Evolutionary conservation across 768 basidiomycete species (phyloP), one percentile per base, ranked within the genome.

Genomic region (Steccherinum ochraceum): DNA sequence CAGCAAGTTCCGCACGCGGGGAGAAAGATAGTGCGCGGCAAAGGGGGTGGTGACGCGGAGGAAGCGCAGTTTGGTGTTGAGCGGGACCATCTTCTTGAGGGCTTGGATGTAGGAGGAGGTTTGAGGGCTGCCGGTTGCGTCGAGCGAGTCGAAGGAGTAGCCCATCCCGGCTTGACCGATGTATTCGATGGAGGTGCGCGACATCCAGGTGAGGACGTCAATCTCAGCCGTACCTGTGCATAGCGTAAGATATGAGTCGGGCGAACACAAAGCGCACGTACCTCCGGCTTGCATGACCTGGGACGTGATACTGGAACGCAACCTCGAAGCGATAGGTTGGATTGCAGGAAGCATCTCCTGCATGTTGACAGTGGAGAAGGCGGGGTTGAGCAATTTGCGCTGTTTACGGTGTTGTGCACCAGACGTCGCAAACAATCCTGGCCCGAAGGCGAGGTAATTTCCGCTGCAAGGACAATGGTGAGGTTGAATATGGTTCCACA

Each of bases 1-100:
- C 0, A 74, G 5, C 45, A 60, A 69, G 60, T 30, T 75, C 56
- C 25, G 52, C 49, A 0, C 62, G 61, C 3, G 61, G 56, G 12
- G 59, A 53, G 5, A 60, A n/a, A n/a, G 48, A 49, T 4, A 16
- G 23, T 20, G 53, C n/a, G 19, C 55, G 43, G 5, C 58, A 61
- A 24, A 59, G 19, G 13, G 58, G 24, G 4, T 50, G 52, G 10
- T 10, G 10, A 43, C 19, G 21, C 41, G 16, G 16, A 57, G 47
- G 11, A 49, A 48, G 19, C 62, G 24, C 13, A 53, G 39, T 7
- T 24, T 25, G 18, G 7, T 35, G 52, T 48, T 35, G n/a, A 24
- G 7, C 16, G 40, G 35, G n/a, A 42, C 48, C 10, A 45, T 40
- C 13, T 35, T 26, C 50, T 41, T 24, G 12, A 51, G n/a, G 12